These are phyloP conservation scores for Arachnomyces sp. DNA, from an alignment of 2,329 filamentous ascomycete species.

Conservation along the genomic window DNA sequence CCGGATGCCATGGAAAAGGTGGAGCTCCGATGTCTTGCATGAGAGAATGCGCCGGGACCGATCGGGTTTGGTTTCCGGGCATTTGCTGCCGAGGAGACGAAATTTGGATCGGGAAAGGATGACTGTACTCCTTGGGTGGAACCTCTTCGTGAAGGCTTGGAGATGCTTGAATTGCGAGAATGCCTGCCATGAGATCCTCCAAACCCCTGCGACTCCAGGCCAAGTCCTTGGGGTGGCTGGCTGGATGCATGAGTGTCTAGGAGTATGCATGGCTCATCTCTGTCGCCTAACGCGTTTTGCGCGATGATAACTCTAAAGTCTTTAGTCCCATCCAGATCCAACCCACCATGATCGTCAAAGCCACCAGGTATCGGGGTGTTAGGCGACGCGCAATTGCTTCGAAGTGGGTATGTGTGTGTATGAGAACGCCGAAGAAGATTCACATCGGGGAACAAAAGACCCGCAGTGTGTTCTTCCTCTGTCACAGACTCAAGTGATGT, in stretches of 20 bases:
- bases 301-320: constrained; percentile 42
- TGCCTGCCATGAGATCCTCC: constrained; percentile 26
- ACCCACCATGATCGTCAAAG: constrained; percentile 41
- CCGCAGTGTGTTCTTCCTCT: constrained; percentile 43
- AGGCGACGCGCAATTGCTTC: constrained; percentile 36
- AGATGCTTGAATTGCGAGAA: constrained; percentile 32
- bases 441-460: constrained; percentile 40
- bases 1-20: constrained; percentile 32
- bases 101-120: constrained; percentile 26
- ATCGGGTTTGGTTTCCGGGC: constrained; percentile 25
- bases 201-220: constrained; percentile 26
- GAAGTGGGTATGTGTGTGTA: constrained; percentile 34
- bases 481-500: constrained; percentile 40
- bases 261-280: constrained; percentile 39
- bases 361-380: constrained; percentile 35
- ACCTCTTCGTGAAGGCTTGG: constrained; percentile 27
- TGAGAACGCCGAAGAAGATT: constrained; percentile 35
- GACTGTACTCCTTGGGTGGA: constrained; percentile 24
- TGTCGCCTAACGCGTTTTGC: constrained; percentile 41
- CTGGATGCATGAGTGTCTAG: constrained; percentile 34
- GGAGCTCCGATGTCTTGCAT: constrained; percentile 39
- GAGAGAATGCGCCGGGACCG: constrained; percentile 32
- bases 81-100: constrained; percentile 25
- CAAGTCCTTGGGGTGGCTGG: constrained; percentile 25
- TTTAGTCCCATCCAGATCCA: constrained; percentile 37